phyloP scores from a whole-genome alignment of 2,329 filamentous ascomycete genomes.

The Fusarium fracticaudum region DNA sequence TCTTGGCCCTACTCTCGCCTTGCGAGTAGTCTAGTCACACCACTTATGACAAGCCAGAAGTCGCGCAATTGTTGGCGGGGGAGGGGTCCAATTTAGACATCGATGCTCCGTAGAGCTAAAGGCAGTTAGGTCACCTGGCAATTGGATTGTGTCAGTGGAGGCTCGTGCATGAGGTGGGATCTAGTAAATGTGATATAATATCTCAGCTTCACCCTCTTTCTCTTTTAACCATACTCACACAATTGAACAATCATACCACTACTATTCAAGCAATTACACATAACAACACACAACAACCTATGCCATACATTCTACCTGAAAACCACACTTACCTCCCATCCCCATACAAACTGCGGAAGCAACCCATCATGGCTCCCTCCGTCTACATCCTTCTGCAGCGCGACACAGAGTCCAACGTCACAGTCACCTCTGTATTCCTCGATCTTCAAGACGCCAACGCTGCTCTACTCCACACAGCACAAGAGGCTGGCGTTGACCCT shows the following conservation, averaged over 20 bases:
- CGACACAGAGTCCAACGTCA: constrained; percentile 40
- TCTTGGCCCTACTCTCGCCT: not conserved
- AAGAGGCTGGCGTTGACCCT: constrained; percentile 41
- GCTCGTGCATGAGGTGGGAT: constrained; percentile 22
- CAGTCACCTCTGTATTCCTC: constrained; percentile 46
- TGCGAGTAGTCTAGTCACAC: constrained; percentile 32
- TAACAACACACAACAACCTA: not conserved
- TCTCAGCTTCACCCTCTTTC: constrained; percentile 15
- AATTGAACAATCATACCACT: not conserved
- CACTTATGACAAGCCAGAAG: constrained; percentile 33
- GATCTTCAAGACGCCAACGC: constrained; percentile 50
- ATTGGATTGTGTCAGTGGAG: constrained; percentile 30
- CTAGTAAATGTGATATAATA: constrained; percentile 40
- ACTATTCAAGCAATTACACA: not conserved
- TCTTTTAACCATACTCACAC: not conserved
- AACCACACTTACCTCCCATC: constrained; percentile 16
- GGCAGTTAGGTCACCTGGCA: constrained; percentile 20
- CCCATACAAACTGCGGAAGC: constrained; percentile 7
- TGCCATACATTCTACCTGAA: constrained; percentile 11
- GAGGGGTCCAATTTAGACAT: not conserved
- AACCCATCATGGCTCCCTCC: constrained; percentile 39
- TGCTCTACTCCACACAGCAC: constrained; percentile 44
- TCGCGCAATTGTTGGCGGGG: constrained; percentile 26
- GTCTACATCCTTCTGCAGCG: constrained; percentile 49
- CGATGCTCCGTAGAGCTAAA: not conserved